Conservation (phyloP, 2,329 filamentous ascomycete species). For the Tolypocladium tropicale region DNA sequence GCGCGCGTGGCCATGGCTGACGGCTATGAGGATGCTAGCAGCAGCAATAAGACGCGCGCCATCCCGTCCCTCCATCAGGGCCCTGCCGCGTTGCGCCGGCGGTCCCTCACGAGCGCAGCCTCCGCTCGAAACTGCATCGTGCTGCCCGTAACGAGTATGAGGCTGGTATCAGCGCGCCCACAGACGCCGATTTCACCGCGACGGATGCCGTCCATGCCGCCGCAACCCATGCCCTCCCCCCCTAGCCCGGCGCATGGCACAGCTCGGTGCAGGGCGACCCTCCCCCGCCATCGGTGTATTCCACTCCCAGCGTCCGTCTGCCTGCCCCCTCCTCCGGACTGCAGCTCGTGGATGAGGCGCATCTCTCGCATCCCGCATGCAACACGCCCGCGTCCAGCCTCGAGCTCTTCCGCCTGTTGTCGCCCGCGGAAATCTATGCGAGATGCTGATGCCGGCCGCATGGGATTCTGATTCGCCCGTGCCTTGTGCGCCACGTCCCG, state of each 20-base stretch:
- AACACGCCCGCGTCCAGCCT: background rate
- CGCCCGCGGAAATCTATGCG: background rate
- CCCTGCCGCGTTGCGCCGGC: background rate
- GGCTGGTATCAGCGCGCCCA: too few relatives aligned
- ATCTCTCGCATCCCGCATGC: background rate
- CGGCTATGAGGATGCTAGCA: background rate
- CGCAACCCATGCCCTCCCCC: too few relatives aligned
- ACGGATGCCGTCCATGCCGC: too few relatives aligned
- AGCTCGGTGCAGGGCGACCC: background rate
- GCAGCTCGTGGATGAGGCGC: too few relatives aligned
- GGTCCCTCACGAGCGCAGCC: too few relatives aligned
- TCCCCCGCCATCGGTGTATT: background rate
- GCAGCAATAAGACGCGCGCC: background rate
- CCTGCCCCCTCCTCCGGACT: too few relatives aligned
- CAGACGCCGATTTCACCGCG: too few relatives aligned
- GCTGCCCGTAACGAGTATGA: too few relatives aligned
- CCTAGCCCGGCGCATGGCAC: background rate
- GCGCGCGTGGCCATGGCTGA: background rate
- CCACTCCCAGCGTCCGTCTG: background rate
- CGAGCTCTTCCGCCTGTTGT: background rate
- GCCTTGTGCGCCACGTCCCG: background rate
- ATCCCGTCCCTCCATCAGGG: background rate
- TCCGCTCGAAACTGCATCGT: too few relatives aligned
- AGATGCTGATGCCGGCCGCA: background rate
- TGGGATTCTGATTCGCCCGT: background rate